A percentile compares a stretch with the other conserved stretches of the same genome.
These are phyloP conservation scores for Lactarius trivialis DNA, from an alignment of 768 basidiomycete species.

Conservation along the genomic window DNA sequence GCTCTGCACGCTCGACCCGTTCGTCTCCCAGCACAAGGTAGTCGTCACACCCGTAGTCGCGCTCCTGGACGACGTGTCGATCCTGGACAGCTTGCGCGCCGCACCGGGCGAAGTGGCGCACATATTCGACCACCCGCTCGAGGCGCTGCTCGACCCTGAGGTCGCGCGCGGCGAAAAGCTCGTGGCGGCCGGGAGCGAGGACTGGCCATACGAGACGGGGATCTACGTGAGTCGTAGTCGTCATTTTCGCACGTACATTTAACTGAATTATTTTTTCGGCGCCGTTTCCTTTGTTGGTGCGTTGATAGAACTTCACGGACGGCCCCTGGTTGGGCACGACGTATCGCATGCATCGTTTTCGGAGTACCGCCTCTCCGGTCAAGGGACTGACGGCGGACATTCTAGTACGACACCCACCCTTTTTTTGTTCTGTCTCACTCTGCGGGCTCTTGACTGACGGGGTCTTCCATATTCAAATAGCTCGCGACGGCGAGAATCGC, in stretches of 20 bases:
- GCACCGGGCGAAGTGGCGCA: constrained; percentile 63
- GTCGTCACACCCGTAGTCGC: constrained; percentile 79
- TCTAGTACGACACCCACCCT: constrained; percentile 41
- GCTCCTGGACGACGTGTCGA: constrained; percentile 46
- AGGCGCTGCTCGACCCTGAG: constrained; percentile 59
- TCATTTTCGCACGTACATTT: not conserved
- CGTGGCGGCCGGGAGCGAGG: constrained; percentile 51
- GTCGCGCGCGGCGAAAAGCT: constrained; percentile 42
- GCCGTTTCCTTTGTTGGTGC: not conserved
- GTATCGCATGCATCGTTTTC: constrained; percentile 83
- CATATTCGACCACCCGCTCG: constrained; percentile 77
- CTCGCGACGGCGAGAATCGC: constrained; percentile 65
- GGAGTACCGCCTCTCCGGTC: constrained; percentile 69
- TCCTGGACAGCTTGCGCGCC: constrained; percentile 50
- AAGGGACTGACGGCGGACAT: constrained; percentile 84
- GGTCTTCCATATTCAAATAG: constrained; percentile 30
- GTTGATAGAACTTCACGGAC: constrained; percentile 42
- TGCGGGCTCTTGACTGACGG: not conserved
- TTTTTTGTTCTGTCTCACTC: not conserved
- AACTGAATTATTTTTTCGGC: not conserved
- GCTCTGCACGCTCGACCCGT: constrained; percentile 57
- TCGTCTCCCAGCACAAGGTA: constrained; percentile 58
- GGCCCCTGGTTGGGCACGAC: constrained; percentile 42
- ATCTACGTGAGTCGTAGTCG: constrained; percentile 50
- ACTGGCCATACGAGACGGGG: constrained; percentile 77